These are phyloP conservation scores for Linnemannia elongata DNA, from an alignment of 192 early-diverging fungal species.

Conservation along the genomic window DNA sequence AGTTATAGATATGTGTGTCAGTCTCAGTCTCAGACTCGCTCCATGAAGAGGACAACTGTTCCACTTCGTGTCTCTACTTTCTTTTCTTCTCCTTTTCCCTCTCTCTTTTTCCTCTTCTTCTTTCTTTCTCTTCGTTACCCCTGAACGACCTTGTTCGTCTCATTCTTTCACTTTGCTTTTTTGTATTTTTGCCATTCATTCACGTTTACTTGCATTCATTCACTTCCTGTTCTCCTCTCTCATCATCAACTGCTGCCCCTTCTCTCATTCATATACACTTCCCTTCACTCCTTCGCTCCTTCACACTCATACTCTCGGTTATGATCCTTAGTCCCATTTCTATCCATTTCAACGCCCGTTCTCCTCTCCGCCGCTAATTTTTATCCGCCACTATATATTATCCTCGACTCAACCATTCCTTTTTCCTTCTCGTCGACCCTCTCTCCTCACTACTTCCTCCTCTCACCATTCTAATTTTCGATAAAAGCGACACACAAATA, in stretches of 20 bases:
- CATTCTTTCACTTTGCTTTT: not conserved
- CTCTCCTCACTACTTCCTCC: not conserved
- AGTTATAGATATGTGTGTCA: not conserved
- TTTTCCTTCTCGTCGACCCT: not conserved
- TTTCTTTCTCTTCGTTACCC: not conserved
- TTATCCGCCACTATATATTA: not conserved
- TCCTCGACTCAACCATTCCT: not conserved
- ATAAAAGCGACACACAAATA: not conserved
- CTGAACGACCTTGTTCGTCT: not conserved
- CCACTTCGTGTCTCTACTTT: not conserved
- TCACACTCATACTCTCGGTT: not conserved
- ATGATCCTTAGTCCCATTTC: slow-evolving; percentile 2
- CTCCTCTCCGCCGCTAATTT: not conserved
- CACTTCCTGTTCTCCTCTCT: not conserved
- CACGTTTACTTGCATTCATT: not conserved
- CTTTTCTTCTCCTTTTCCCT: not conserved
- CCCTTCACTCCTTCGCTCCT: not conserved
- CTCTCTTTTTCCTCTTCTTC: not conserved
- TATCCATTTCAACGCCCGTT: not conserved
- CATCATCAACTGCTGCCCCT: not conserved
- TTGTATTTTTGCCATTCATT: not conserved
- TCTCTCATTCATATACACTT: not conserved
- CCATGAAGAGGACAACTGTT: not conserved
- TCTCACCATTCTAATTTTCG: not conserved
- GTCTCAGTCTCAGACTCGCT: not conserved